Conservation (phyloP, 495 filamentous ascomycete species). For the Penicillium herquei region DNA sequence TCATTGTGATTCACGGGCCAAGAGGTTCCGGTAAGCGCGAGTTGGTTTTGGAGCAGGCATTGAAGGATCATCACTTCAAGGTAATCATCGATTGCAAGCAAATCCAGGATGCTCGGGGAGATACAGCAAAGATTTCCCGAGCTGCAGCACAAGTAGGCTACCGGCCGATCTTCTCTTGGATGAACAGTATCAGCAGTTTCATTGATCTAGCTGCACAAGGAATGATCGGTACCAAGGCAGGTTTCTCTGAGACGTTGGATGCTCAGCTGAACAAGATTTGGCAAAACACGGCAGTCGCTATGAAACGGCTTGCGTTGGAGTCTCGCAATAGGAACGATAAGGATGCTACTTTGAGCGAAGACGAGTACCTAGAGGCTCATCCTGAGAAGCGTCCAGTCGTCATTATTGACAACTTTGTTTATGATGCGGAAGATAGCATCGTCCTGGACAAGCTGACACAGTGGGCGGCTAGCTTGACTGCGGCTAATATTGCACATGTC, state of each 20-base stretch:
- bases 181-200: conserved; percentile 90
- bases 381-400: conserved; percentile 82
- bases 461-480: conserved; percentile 86
- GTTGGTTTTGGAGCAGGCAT: conserved; percentile 77
- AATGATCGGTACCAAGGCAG: conserved; percentile 90
- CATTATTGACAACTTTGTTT: conserved; percentile 92
- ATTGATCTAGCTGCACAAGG: conserved; percentile 91
- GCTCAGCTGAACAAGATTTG: conserved; percentile 89
- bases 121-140: conserved; percentile 79
- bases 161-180: conserved; percentile 90
- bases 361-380: conserved; percentile 89
- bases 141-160: conserved; percentile 88
- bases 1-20: conserved; percentile 91
- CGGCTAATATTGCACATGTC: conserved; percentile 90
- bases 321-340: conserved; percentile 66
- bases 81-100: conserved; percentile 94
- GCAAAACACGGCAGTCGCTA: conserved; percentile 77
- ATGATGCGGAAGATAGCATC: conserved; percentile 64
- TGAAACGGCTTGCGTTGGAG: conserved; percentile 73
- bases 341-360: conserved; percentile 70
- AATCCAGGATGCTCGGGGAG: conserved; percentile 87
- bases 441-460: conserved; percentile 90
- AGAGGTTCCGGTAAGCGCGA: conserved; percentile 89
- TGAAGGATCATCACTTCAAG: conserved; percentile 73
- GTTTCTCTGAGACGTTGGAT: conserved; percentile 93